Conservation (phyloP, 2,329 filamentous ascomycete genomes). For the Trichophyton rubrum region DNA sequence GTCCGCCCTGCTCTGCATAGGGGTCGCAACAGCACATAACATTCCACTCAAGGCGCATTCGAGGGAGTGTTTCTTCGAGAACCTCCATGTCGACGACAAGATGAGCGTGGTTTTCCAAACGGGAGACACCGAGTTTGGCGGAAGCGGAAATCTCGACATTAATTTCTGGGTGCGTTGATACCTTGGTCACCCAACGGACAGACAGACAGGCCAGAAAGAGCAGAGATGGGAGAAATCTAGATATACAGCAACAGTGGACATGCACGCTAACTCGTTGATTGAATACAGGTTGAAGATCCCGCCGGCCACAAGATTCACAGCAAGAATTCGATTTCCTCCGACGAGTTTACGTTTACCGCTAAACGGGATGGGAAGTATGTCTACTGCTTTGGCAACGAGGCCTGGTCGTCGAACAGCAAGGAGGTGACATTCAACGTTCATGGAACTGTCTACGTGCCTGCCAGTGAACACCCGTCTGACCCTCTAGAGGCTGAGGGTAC, state of each 20-base stretch:
- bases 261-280: not conserved
- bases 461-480: slow-evolving; percentile 70
- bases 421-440: slow-evolving; percentile 99
- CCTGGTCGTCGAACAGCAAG: slow-evolving; percentile 91
- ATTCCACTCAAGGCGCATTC: slow-evolving; percentile 89
- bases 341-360: slow-evolving; percentile 86
- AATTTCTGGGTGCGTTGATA: slow-evolving; percentile 77
- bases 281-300: slow-evolving; percentile 62
- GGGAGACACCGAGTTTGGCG: slow-evolving; percentile 89
- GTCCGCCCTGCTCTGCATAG: slow-evolving; percentile 44
- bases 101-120: slow-evolving; percentile 99
- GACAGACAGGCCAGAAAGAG: not conserved
- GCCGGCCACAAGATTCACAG: slow-evolving; percentile 61
- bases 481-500: slow-evolving; percentile 80
- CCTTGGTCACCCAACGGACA: not conserved
- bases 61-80: slow-evolving; percentile 95
- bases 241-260: not conserved
- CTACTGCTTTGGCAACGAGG: slow-evolving; percentile 99
- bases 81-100: slow-evolving; percentile 81
- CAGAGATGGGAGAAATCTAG: not conserved
- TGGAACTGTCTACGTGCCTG: slow-evolving; percentile 92
- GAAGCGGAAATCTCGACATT: slow-evolving; percentile 85
- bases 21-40: slow-evolving; percentile 69
- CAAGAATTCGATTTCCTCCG: slow-evolving; percentile 70
- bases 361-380: slow-evolving; percentile 73